Conservation (phyloP, 2,329 filamentous ascomycete species). For the Plenodomus biglobosus region DNA sequence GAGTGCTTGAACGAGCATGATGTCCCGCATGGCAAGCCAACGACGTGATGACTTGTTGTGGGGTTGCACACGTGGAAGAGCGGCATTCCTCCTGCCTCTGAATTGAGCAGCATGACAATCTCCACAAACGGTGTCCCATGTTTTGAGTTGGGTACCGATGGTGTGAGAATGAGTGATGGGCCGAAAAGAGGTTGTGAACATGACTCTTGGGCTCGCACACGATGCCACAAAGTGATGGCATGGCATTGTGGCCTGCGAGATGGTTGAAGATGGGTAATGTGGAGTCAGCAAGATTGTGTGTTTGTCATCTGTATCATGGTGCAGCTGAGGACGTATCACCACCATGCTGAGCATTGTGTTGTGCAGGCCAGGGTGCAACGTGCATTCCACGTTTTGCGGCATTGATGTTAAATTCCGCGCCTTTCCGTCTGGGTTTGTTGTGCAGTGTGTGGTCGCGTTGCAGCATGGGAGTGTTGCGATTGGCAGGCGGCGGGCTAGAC, state of each 20-base stretch:
- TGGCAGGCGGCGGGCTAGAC: slow-evolving; percentile 16
- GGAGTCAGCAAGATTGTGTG: too few species aligned
- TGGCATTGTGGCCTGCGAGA: slow-evolving; percentile 1
- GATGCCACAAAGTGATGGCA: slow-evolving; percentile 4
- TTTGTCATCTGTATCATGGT: slow-evolving; percentile 2
- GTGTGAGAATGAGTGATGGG: slow-evolving; percentile 14
- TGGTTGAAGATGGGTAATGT: too few species aligned
- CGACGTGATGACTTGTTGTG: slow-evolving; percentile 22
- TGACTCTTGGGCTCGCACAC: slow-evolving; percentile 9
- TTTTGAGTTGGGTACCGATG: slow-evolving; percentile 15
- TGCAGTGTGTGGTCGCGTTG: slow-evolving; percentile 25
- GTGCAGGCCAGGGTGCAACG: slow-evolving; percentile 38
- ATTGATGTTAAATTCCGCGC: slow-evolving; percentile 33
- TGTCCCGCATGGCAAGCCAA: slow-evolving; percentile 38
- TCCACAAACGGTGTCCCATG: slow-evolving; percentile 7
- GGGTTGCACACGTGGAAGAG: slow-evolving; percentile 31
- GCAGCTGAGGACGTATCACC: slow-evolving; percentile 8
- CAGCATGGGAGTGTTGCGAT: slow-evolving; percentile 23
- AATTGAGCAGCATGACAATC: slow-evolving; percentile 16
- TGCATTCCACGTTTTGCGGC: slow-evolving; percentile 39
- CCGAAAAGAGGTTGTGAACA: slow-evolving; percentile 7
- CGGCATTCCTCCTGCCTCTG: slow-evolving; percentile 15
- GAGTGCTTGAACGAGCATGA: slow-evolving; percentile 23
- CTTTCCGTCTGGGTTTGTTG: slow-evolving; percentile 20
- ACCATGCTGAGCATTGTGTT: slow-evolving; percentile 16